Evolutionary conservation across 2,329 filamentous ascomycete genomes (phyloP).

Genomic region (Epicoccum sorghinum): DNA sequence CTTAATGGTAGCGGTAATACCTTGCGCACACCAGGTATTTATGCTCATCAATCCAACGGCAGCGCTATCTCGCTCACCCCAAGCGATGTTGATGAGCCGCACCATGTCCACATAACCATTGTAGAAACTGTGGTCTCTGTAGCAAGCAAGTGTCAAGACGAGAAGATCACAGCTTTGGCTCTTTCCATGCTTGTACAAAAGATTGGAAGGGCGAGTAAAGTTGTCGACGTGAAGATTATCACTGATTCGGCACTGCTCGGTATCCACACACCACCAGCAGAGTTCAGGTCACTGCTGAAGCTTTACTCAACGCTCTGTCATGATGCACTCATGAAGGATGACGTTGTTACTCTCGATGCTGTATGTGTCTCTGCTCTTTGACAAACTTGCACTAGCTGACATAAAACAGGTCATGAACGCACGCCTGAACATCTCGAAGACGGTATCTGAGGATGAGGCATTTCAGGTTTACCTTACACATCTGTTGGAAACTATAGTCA

Average conservation of each 20-base stretch:
- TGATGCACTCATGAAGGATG: constrained; percentile 73
- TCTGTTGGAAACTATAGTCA: constrained; percentile 84
- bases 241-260: constrained; percentile 80
- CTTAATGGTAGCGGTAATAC: constrained; percentile 58
- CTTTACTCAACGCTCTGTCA: constrained; percentile 78
- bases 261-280: constrained; percentile 75
- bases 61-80: constrained; percentile 81
- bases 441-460: constrained; percentile 71
- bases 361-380: constrained; percentile 56
- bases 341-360: constrained; percentile 71
- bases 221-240: constrained; percentile 85
- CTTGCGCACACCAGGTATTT: constrained; percentile 44
- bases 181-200: constrained; percentile 98
- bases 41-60: constrained; percentile 61
- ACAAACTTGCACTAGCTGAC: constrained; percentile 8
- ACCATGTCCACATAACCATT: constrained; percentile 81
- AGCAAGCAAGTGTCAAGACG: constrained; percentile 78
- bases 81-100: constrained; percentile 78
- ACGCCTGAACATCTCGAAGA: constrained; percentile 76
- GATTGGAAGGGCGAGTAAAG: constrained; percentile 78
- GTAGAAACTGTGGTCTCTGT: constrained; percentile 95
- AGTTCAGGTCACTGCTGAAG: constrained; percentile 86
- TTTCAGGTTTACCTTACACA: constrained; percentile 85
- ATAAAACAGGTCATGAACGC: constrained; percentile 71
- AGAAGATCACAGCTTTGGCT: constrained; percentile 90